phyloP scores from a whole-genome alignment of 73 alveolate species.

The Breviolum minutum region DNA sequence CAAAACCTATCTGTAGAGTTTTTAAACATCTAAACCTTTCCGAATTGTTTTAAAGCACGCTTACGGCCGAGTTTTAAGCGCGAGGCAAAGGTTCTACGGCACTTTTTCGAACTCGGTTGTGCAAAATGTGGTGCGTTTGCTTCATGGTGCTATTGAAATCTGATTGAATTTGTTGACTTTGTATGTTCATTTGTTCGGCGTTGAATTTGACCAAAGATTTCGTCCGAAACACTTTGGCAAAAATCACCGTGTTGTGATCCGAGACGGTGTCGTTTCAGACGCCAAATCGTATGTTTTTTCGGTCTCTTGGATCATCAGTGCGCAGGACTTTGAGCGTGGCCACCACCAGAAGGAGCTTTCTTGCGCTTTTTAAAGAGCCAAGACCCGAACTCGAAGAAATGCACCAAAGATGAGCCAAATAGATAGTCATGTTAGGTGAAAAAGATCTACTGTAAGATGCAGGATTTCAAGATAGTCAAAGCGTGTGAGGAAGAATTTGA shows the following conservation, averaged over 20 bases:
- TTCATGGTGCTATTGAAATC: neutral
- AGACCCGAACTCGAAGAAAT: neutral
- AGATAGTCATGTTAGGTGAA: neutral
- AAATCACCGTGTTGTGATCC: neutral
- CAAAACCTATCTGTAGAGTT: neutral
- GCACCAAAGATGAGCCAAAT: neutral
- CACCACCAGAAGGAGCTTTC: constrained; percentile 50
- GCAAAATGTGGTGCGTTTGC: constrained; percentile 10
- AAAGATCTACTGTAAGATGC: neutral
- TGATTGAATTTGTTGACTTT: neutral
- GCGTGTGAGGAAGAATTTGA: neutral
- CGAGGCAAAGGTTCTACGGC: constrained; percentile 42
- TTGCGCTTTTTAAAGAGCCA: constrained; percentile 24
- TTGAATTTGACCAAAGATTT: neutral
- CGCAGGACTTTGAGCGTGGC: constrained; percentile 86
- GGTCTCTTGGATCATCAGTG: constrained; percentile 7
- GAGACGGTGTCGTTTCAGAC: too few relatives aligned
- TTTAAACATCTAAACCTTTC: neutral
- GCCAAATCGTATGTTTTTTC: neutral
- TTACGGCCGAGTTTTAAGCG: constrained; percentile 39
- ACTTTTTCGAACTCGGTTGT: constrained; percentile 24
- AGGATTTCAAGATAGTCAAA: neutral
- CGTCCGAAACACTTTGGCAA: constrained; percentile 8
- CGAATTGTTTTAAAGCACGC: neutral
- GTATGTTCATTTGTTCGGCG: neutral